Evolutionary conservation across 495 filamentous ascomycete genomes (phyloP).

Genomic region (Aspergillus mulundensis): DNA sequence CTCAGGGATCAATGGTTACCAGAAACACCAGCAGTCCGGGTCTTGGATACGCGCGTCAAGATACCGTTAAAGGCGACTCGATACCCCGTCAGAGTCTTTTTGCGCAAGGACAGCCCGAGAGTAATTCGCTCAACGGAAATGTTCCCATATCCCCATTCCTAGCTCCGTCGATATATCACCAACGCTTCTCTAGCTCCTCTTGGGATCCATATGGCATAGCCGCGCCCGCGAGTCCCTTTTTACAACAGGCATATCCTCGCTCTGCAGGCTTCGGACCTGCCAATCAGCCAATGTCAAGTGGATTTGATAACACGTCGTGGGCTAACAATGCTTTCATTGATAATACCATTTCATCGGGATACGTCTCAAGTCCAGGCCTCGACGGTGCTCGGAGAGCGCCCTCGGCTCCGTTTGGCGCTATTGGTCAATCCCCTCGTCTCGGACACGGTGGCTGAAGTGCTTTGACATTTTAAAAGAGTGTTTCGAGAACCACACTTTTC

Average conservation of each 20-base stretch:
- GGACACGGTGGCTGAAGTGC: conserved; percentile 45
- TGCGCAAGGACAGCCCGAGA: conserved; percentile 25
- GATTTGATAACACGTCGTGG: conserved; percentile 31
- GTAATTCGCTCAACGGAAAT: conserved; percentile 17
- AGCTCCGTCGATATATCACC: conserved; percentile 18
- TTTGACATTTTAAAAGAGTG: background rate
- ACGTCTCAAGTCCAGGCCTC: conserved; percentile 24
- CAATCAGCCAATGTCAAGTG: conserved; percentile 31
- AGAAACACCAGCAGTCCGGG: conserved; percentile 17
- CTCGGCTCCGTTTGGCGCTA: conserved; percentile 36
- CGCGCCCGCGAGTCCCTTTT: background rate
- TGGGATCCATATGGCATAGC: conserved; percentile 26
- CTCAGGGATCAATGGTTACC: conserved; percentile 15
- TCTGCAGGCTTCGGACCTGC: conserved; percentile 22
- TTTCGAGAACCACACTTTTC: background rate
- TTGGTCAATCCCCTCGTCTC: conserved; percentile 45
- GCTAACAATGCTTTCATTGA: conserved; percentile 44
- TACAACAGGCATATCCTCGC: conserved; percentile 13
- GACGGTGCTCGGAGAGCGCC: conserved; percentile 25
- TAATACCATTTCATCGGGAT: conserved; percentile 29
- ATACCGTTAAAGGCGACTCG: conserved; percentile 27
- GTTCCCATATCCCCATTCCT: conserved; percentile 27
- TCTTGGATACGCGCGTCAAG: conserved; percentile 26
- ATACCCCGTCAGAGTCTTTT: conserved; percentile 28
- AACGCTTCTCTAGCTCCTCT: conserved; percentile 15